Evolutionary conservation across 2,329 filamentous ascomycete genomes (phyloP), one percentile per base, ranked within the genome.

Genomic region (Sporothrix curviconia): DNA sequence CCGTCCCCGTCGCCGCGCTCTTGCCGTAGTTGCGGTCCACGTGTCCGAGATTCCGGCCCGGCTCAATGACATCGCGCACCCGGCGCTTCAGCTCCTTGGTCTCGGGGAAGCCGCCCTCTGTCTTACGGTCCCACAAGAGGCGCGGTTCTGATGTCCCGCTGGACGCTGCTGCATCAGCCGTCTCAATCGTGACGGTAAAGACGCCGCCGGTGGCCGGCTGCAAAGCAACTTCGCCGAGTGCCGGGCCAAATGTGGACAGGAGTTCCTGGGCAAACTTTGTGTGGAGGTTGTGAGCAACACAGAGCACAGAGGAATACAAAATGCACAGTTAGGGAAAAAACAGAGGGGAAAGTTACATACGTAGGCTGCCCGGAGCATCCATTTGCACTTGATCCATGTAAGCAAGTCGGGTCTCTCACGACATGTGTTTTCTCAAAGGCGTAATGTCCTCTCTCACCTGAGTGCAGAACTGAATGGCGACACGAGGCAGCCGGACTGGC

Each of bases 251-350:
- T 0, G 92, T 99, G 1, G 90, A 95, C 37, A 99, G 84, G 44
- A 99, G 84, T 72, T 97, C 94, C 78, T 97, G 94, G 50, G 87
- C 92, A 71, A 88, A 96, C 89, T 96, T 64, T 42, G n/a, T 25
- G 37, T 19, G 7, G 5, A 7, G 50, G 34, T 11, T 44, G 30
- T 49, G 15, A n/a, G 58, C 24, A 60, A 17, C 24, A 17, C 28
- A 11, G 30, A 17, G 14, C 4, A 39, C n/a, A 37, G 1, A 19
- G 8, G 14, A 11, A 12, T 5, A 28, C 19, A 28, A 53, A 39
- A 34, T 22, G 19, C 30, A n/a, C 17, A n/a, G 12, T 11, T 11
- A 17, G 14, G 32, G 15, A 15, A 19, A 14, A 43, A 32, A 34
- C 40, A 44, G 19, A 44, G 15, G 32, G 14, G 12, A 72, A 7